These are phyloP conservation scores for Mucuna pruriens DNA, from an alignment of 306 rosid genomes.

Conservation along the genomic window DNA sequence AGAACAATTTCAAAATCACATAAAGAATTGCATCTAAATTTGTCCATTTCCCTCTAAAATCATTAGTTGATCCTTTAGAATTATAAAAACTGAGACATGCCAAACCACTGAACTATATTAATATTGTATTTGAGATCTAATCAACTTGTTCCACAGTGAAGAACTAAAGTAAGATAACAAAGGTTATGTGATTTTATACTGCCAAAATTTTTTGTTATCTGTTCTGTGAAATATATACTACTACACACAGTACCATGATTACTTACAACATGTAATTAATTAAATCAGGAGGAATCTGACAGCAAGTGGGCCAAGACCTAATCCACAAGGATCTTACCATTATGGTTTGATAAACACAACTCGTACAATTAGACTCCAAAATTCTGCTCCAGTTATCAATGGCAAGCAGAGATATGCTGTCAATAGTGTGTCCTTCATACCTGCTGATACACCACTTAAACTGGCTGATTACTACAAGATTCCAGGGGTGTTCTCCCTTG, in stretches of 20 bases:
- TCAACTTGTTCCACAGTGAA: background rate
- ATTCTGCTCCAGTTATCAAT: conserved; percentile 68
- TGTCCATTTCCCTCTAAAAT: background rate
- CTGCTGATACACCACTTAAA: conserved; percentile 85
- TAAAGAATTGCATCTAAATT: no score
- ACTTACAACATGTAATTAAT: conserved; percentile 15
- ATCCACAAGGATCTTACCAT: conserved; percentile 92
- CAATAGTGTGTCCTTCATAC: conserved; percentile 76
- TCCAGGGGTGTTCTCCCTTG: conserved; percentile 69
- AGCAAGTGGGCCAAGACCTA: conserved; percentile 97
- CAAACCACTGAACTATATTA: background rate
- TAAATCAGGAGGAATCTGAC: conserved; percentile 74
- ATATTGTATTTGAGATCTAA: background rate
- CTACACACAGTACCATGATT: background rate
- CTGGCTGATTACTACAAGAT: conserved; percentile 86
- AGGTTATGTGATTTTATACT: background rate
- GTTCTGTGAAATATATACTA: background rate
- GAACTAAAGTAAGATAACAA: background rate
- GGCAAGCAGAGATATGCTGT: conserved; percentile 88
- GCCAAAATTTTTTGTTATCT: background rate
- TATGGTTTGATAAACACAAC: conserved; percentile 83
- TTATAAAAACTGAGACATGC: background rate
- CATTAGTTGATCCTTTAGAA: background rate
- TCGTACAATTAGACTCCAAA: conserved; percentile 67
- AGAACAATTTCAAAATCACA: background rate